Percentiles rank a stretch among this genome's conserved stretches.
These are phyloP conservation scores for Rhizopogon roseolus DNA, from an alignment of 768 basidiomycete species.

Conservation along the genomic window DNA sequence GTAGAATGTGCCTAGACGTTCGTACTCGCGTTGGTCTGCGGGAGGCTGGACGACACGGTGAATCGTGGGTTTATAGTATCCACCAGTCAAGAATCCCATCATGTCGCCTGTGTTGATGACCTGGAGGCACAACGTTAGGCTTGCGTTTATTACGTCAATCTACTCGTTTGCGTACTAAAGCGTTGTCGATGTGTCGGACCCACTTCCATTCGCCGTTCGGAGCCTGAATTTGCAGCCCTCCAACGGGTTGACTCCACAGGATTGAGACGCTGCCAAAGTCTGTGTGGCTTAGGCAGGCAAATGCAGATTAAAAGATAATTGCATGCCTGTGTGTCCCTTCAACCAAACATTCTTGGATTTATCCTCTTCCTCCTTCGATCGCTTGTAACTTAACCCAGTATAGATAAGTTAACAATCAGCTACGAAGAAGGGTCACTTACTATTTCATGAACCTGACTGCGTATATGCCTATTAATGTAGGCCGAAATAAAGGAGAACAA, in stretches of 20 bases:
- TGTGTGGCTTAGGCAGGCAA: constrained; percentile 7
- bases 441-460: constrained; percentile 47
- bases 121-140: constrained; percentile 9
- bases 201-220: constrained; percentile 39
- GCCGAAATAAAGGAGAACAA: background rate
- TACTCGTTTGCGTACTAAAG: constrained; percentile 27
- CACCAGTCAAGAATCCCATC: constrained; percentile 43
- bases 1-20: constrained; percentile 45
- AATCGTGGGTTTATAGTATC: constrained; percentile 44
- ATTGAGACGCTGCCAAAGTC: constrained; percentile 42
- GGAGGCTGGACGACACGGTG: constrained; percentile 51
- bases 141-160: background rate
- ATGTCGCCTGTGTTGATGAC: constrained; percentile 45
- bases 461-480: background rate
- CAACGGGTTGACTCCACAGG: constrained; percentile 45
- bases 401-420: background rate
- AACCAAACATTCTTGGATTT: constrained; percentile 44
- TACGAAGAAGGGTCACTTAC: constrained; percentile 18
- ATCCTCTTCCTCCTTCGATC: constrained; percentile 36
- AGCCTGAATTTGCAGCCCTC: constrained; percentile 40
- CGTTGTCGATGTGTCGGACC: constrained; percentile 43
- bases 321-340: constrained; percentile 43
- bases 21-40: constrained; percentile 34
- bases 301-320: background rate
- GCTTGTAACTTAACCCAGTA: constrained; percentile 30